A percentile compares a stretch with the other conserved stretches of the same genome.
Conservation (phyloP, 805 yeast species). For the Monosporozyma siamensis region DNA sequence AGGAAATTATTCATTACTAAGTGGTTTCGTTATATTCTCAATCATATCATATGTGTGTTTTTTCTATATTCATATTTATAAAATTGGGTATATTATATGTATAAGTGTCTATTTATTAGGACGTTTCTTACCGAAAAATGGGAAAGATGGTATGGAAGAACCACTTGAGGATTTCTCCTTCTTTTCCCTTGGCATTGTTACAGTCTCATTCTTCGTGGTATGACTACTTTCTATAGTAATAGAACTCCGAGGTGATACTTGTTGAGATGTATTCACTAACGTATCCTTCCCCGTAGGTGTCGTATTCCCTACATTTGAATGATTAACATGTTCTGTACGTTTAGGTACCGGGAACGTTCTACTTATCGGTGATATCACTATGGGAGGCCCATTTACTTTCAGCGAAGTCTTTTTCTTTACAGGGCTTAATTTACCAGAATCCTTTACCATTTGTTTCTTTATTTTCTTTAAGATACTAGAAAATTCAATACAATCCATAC, state of each 20-base stretch:
- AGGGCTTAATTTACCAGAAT: conserved; percentile 6
- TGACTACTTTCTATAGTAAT: conserved; percentile 1
- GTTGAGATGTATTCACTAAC: no score
- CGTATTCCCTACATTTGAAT: no score
- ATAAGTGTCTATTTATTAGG: neutral
- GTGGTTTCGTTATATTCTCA: no score
- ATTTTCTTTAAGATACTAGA: conserved; percentile 19
- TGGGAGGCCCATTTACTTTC: no score
- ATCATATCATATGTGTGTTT: no score
- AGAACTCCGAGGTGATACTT: conserved; percentile 17
- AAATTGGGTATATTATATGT: neutral
- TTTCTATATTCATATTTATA: neutral
- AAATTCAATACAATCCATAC: conserved; percentile 26
- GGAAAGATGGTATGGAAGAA: no score
- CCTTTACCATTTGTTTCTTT: conserved; percentile 12
- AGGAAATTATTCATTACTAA: no score
- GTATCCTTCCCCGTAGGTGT: no score
- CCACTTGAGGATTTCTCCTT: no score
- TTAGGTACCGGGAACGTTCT: neutral
- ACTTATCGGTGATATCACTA: neutral
- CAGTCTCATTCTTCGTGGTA: no score
- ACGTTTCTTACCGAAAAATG: neutral
- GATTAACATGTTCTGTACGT: neutral
- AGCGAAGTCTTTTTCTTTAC: no score
- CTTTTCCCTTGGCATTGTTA: no score